Conservation (phyloP, 2,329 filamentous ascomycete genomes). For the Lasiodiplodia sp. region DNA sequence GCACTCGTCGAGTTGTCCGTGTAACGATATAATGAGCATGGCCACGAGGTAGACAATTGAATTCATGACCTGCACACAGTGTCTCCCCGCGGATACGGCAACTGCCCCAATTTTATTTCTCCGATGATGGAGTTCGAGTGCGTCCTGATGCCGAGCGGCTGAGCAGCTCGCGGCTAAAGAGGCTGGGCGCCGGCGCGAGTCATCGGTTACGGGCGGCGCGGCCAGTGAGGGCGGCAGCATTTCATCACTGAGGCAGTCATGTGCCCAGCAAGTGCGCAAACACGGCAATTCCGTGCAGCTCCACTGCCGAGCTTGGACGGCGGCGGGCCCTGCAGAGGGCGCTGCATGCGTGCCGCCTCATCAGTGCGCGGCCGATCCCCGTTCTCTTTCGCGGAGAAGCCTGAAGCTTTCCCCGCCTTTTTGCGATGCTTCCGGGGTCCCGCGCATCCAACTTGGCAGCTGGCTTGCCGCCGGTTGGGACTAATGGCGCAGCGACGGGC, state of each 20-base stretch:
- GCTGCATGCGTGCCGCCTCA: constrained; percentile 20
- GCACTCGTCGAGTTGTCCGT: constrained; percentile 6
- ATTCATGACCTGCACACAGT: constrained; percentile 23
- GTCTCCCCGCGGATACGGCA: background rate
- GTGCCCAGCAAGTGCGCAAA: constrained; percentile 5
- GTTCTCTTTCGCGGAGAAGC: constrained; percentile 27
- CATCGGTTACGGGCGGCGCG: background rate
- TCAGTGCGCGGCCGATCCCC: constrained; percentile 21
- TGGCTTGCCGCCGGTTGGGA: constrained; percentile 21
- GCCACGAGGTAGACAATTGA: constrained; percentile 26
- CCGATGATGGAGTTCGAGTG: background rate
- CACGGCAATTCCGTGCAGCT: constrained; percentile 9
- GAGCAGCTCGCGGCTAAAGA: constrained; percentile 25
- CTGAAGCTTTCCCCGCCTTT: constrained; percentile 28
- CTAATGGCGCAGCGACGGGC: constrained; percentile 13
- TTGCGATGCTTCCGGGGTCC: constrained; percentile 28
- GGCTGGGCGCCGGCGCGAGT: constrained; percentile 14
- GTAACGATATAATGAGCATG: constrained; percentile 30
- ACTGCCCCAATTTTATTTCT: background rate
- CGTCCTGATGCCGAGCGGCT: constrained; percentile 1
- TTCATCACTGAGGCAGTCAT: constrained; percentile 21
- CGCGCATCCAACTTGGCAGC: constrained; percentile 26
- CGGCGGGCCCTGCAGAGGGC: constrained; percentile 19
- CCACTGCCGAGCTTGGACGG: constrained; percentile 12
- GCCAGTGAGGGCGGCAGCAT: constrained; percentile 20